phyloP scores from a whole-genome alignment of 192 early-diverging fungal species.

The Entomortierella chlamydospora region DNA sequence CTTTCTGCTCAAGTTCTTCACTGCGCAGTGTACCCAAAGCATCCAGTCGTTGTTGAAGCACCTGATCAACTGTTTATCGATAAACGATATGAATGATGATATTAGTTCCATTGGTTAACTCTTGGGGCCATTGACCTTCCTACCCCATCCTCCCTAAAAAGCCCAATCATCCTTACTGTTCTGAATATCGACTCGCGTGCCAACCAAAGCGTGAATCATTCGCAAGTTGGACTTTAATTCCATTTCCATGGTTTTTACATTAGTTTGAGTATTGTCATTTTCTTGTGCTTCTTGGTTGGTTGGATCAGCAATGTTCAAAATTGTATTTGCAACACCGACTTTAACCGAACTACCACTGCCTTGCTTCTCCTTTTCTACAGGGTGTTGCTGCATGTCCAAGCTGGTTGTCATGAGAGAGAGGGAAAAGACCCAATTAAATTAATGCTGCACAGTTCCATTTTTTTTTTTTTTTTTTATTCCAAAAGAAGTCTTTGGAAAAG shows the following conservation, averaged over 20 bases:
- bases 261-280: neutral
- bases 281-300: neutral
- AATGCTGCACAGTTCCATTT: neutral
- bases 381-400: neutral
- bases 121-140: neutral
- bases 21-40: neutral
- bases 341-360: neutral
- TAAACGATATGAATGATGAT: neutral
- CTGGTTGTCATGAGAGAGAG: neutral
- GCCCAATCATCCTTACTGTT: slow-evolving; percentile 11
- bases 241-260: slow-evolving; percentile 10
- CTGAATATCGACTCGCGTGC: slow-evolving; percentile 27
- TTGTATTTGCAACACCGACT: neutral
- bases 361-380: neutral
- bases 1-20: neutral
- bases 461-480: slow-evolving; percentile 1
- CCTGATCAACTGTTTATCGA: slow-evolving; percentile 15
- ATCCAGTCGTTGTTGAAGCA: slow-evolving; percentile 18
- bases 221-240: slow-evolving; percentile 17
- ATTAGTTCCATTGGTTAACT: neutral
- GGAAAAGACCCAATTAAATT: neutral
- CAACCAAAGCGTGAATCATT: slow-evolving; percentile 34
- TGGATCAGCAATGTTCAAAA: neutral
- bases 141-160: neutral
- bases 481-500: neutral